These are phyloP conservation scores for Calycina marina DNA, from an alignment of 2,329 filamentous ascomycete genomes.

Conservation along the genomic window DNA sequence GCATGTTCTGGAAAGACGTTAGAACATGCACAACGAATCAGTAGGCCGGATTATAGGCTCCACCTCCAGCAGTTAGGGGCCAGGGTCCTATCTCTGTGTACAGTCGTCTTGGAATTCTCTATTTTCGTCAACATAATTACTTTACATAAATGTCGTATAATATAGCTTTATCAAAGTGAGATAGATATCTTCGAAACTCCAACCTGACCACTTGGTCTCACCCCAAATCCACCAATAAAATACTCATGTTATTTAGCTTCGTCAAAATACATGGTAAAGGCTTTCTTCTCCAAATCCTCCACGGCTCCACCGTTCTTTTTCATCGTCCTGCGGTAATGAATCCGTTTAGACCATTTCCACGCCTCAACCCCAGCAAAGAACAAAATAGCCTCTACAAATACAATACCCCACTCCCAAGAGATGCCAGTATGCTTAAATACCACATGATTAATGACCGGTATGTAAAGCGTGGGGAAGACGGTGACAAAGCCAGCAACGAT, in stretches of 20 bases:
- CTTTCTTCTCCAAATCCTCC: not conserved
- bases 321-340: not conserved
- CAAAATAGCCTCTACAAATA: conserved; percentile 42
- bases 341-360: conserved; percentile 54
- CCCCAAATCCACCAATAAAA: too few species aligned
- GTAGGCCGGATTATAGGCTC: too few species aligned
- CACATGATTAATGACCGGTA: conserved; percentile 48
- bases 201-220: too few species aligned
- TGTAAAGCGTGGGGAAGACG: conserved; percentile 48
- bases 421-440: conserved; percentile 55
- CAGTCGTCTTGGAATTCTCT: too few species aligned
- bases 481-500: conserved; percentile 41
- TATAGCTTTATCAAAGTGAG: too few species aligned
- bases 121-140: too few species aligned
- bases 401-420: conserved; percentile 55
- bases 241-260: not conserved
- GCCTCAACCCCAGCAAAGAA: conserved; percentile 50
- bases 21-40: too few species aligned
- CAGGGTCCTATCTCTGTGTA: too few species aligned
- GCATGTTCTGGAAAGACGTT: too few species aligned
- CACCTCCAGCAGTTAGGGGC: too few species aligned
- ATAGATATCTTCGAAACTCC: too few species aligned
- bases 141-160: too few species aligned
- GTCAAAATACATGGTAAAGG: not conserved
- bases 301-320: not conserved